Base-by-base conservation (phyloP, 1,284 basidiomycete genomes). In the Trametes polyzona region DNA sequence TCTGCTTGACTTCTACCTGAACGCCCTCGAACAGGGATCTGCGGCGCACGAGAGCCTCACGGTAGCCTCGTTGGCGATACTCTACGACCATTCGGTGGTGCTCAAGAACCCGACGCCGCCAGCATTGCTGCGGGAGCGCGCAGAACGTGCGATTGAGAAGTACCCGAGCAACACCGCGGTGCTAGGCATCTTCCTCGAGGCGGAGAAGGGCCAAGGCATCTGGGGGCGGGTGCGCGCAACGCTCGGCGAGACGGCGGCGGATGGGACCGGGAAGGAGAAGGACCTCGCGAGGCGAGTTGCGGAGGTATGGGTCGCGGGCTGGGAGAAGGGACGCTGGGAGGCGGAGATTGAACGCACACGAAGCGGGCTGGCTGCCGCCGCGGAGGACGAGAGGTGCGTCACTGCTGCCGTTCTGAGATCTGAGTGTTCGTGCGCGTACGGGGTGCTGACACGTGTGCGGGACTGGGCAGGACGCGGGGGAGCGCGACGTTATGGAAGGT, bases 401-500 rank as follows among this genome's bases (percentile, higher is more conserved):
- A 5, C 6, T 29, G 27, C 41, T 29, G 21, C 26, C 39, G 24
- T 37, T 37, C 26, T 49, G 27, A 29, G 35, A n/a, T n/a, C n/a
- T n/a, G n/a, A n/a, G n/a, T n/a, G n/a, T n/a, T n/a, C n/a, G 30
- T 17, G 24, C 24, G 6, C 41, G 41, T 21, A 39, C 41, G 26
- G 33, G 27, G 36, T 39, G 57, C 26, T 52, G 47, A 52, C 47
- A 43, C 29, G 37, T 27, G 30, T 10, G 30, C 36, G 27, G 40
- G 26, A 7, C 37, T 30, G 41, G 4, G 4, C 65, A 94, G 92
- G 70, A 91, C 88, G 48, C 78, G 80, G 62, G 80, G 78, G 17
- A 92, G 90, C 59, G 69, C 84, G 9, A 75, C 86, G 30, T 65
- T 96, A 21, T 96, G 95, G 94, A 80, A 83, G 32, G 74, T 94